Percentiles rank a stretch among this genome's conserved stretches.
phyloP scores from a whole-genome alignment of 495 filamentous ascomycete genomes.

The Xylaria curta region DNA sequence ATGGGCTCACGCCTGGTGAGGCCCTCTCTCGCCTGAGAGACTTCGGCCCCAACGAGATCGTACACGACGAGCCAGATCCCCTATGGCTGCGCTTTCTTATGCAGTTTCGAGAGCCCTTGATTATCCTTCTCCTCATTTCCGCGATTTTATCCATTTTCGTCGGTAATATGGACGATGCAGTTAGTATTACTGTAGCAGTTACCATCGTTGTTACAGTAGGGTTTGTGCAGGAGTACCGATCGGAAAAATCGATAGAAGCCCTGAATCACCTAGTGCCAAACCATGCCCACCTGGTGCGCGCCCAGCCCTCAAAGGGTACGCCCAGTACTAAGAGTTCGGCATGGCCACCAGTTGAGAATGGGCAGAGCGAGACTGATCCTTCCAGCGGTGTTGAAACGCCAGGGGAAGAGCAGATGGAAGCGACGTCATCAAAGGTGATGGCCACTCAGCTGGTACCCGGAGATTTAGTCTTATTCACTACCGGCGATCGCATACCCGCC shows the following conservation, averaged over 20 bases:
- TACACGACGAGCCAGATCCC: conserved; percentile 90
- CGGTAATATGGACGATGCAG: conserved; percentile 93
- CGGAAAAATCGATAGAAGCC: conserved; percentile 96
- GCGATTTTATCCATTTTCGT: conserved; percentile 88
- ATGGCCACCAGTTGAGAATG: conserved; percentile 52
- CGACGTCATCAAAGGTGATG: conserved; percentile 79
- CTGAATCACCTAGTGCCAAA: conserved; percentile 93
- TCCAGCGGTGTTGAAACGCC: conserved; percentile 46
- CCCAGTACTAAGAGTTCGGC: conserved; percentile 42
- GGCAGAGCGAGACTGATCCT: conserved; percentile 37
- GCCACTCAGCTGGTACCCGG: conserved; percentile 88
- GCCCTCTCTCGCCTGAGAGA: conserved; percentile 77
- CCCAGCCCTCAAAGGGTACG: conserved; percentile 44
- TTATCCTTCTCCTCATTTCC: conserved; percentile 87
- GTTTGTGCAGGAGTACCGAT: conserved; percentile 96
- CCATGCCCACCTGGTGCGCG: conserved; percentile 87
- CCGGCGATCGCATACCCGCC: conserved; percentile 94
- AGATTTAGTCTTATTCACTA: conserved; percentile 90
- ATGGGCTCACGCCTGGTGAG: conserved; percentile 81
- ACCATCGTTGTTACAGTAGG: conserved; percentile 96
- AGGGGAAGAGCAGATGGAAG: conserved; percentile 64
- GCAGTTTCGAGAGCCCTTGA: conserved; percentile 94
- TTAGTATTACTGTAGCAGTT: conserved; percentile 93
- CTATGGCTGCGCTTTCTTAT: conserved; percentile 93
- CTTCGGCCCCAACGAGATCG: conserved; percentile 92